Conservation (phyloP, 352 stramenopile species). For the Globisporangium spinosum region DNA sequence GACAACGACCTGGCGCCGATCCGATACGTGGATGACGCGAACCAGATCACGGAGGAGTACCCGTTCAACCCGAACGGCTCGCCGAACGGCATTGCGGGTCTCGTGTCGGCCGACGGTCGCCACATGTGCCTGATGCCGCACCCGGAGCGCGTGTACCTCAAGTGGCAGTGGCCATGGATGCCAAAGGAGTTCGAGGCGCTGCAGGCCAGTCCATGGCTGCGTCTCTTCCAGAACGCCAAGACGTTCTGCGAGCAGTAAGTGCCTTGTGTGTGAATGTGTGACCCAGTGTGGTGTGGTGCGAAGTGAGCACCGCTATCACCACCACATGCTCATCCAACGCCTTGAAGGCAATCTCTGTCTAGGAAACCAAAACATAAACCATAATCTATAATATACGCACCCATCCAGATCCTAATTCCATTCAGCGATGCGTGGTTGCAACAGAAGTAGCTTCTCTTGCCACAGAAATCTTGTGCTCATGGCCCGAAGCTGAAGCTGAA, state of each 20-base stretch:
- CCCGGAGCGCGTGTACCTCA: constrained; percentile 96
- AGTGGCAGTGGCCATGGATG: constrained; percentile 97
- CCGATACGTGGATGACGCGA: constrained; percentile 96
- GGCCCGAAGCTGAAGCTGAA: no score
- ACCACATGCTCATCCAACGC: not conserved
- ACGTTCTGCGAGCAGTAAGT: constrained; percentile 90
- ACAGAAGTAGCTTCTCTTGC: no score
- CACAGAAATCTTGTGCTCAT: no score
- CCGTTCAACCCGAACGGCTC: constrained; percentile 99
- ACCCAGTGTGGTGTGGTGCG: not conserved
- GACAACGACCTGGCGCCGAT: constrained; percentile 92
- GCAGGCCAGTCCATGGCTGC: constrained; percentile 93
- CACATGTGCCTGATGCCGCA: constrained; percentile 99
- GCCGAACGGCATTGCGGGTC: constrained; percentile 93
- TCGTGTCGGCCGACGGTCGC: constrained; percentile 96
- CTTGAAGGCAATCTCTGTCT: not conserved
- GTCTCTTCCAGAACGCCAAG: constrained; percentile 98
- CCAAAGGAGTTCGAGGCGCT: constrained; percentile 79
- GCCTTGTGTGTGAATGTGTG: not conserved
- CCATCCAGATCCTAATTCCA: not conserved
- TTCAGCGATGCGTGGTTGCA: not conserved
- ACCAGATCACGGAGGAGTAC: constrained; percentile 94
- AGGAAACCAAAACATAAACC: not conserved
- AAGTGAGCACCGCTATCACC: not conserved
- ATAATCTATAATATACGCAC: not conserved